Evolutionary conservation across 169 alveolate species (phyloP), one percentile per base, ranked within the genome.

Genomic region (Cryptosporidium parvum): DNA sequence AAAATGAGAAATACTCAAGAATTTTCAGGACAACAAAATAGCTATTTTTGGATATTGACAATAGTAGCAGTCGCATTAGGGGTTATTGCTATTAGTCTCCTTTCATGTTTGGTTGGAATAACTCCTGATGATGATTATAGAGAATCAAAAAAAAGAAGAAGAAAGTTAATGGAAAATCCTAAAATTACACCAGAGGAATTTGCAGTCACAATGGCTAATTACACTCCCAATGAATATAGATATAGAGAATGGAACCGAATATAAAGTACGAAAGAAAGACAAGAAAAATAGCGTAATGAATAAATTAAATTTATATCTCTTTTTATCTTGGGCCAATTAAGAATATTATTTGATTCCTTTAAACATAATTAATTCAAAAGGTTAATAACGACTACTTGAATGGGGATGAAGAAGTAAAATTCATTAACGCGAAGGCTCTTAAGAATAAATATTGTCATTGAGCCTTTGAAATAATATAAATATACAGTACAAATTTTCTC

Each of bases 101-200:
- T 65, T 31, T 59, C 75, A 4, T 80, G 89, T 80, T 80, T 80
- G 56, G 68, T 80, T 12, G 89, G 89, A 4, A 33, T 80, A 23
- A 65, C 75, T 42, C 89, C 89, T 1, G 89, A 80, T 80, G 75
- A 80, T n/a, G 51, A 80, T 35, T 80, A 31, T 48, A 80, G 45
- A 42, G 75, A 59, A 14, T 61, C 80, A 8, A 80, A 80, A 42
- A 80, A 44, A 62, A 80, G 89, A 44, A 80, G 89, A 62, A 61
- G 89, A 42, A 80, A 56, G 56, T 26, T 80, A 10, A 26, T 80
- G 6, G 89, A 80, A 31, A 80, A 80, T 35, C 89, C 89, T 12
- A 80, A 80, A 23, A 62, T 80, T 42, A 44, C 89, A 1, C 89
- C 89, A 12, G 89, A 62, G 65, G 80, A 80, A 7, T 39, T 80